Evolutionary conservation across 108 stramenopile species (phyloP).

Genomic region (Cyclostephanos tholiformis): DNA sequence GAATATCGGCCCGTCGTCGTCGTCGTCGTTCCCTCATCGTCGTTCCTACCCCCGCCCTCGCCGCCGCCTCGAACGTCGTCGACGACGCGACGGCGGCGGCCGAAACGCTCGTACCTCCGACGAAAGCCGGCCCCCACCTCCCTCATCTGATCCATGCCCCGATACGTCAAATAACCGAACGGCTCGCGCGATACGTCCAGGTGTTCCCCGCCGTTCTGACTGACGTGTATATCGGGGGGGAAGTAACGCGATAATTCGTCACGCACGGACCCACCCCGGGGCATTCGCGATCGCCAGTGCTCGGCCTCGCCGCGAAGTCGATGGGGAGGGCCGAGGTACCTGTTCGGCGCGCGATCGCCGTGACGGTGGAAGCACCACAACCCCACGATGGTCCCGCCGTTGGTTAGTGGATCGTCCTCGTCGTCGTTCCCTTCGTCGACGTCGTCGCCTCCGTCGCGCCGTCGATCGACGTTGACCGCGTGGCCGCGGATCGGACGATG

Average conservation of each 20-base stretch:
- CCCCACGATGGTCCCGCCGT: conserved; percentile 59
- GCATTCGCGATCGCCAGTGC: conserved; percentile 66
- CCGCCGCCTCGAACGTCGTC: background rate
- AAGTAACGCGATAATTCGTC: conserved; percentile 41
- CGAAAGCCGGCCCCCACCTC: conserved; percentile 53
- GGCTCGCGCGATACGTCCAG: conserved; percentile 54
- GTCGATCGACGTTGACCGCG: too few species aligned
- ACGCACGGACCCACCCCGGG: conserved; percentile 35
- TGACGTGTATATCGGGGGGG: conserved; percentile 51
- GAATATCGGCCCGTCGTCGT: conserved; percentile 15
- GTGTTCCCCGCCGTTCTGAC: conserved; percentile 48
- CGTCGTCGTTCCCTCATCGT: too few species aligned
- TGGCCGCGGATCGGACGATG: too few species aligned
- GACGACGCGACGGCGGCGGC: conserved; percentile 25
- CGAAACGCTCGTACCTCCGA: conserved; percentile 55
- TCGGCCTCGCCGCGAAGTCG: conserved; percentile 45
- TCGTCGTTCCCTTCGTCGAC: background rate
- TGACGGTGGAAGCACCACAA: conserved; percentile 80
- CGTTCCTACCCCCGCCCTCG: conserved; percentile 14
- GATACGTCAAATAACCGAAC: conserved; percentile 72
- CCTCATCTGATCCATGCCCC: conserved; percentile 70
- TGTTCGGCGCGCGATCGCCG: conserved; percentile 74
- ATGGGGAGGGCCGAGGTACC: conserved; percentile 47
- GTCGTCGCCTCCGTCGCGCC: background rate
- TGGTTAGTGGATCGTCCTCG: conserved; percentile 28